phyloP scores from a whole-genome alignment of 352 stramenopile genomes.

The Pythium inflatum region DNA sequence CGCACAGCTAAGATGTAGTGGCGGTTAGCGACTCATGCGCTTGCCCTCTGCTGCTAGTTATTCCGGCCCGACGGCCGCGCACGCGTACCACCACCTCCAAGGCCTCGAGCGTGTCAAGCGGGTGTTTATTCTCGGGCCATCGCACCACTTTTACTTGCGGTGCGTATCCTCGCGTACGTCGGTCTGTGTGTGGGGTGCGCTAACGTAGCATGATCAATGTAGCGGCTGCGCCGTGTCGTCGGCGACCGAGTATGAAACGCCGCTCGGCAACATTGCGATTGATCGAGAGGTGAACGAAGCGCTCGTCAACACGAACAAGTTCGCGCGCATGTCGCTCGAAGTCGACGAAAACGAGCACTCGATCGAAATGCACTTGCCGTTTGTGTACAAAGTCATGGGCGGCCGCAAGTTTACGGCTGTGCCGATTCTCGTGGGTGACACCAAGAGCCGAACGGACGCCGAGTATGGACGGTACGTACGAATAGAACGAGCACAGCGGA shows the following conservation, averaged over 20 bases:
- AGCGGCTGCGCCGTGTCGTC: constrained; percentile 85
- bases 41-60: no score
- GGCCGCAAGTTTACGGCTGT: constrained; percentile 88
- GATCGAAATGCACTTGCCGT: constrained; percentile 98
- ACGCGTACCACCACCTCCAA: constrained; percentile 91
- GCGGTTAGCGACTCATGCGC: no score
- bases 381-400: constrained; percentile 88
- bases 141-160: constrained; percentile 96
- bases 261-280: constrained; percentile 93
- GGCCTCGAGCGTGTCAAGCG: constrained; percentile 70
- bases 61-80: constrained; percentile 93
- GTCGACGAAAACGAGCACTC: constrained; percentile 96
- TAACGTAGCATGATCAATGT: no score
- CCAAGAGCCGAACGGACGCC: constrained; percentile 82
- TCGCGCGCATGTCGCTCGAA: constrained; percentile 75
- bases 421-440: constrained; percentile 96
- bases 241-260: constrained; percentile 91
- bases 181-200: no score
- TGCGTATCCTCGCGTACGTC: no score
- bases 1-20: no score
- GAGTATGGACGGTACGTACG: constrained; percentile 84
- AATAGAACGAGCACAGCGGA: no score
- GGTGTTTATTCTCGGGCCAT: constrained; percentile 94
- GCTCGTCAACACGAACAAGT: constrained; percentile 84
- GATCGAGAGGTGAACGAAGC: constrained; percentile 90